These are phyloP conservation scores for Candida sp. DNA, from an alignment of 1,139 yeast species.

Conservation along the genomic window DNA sequence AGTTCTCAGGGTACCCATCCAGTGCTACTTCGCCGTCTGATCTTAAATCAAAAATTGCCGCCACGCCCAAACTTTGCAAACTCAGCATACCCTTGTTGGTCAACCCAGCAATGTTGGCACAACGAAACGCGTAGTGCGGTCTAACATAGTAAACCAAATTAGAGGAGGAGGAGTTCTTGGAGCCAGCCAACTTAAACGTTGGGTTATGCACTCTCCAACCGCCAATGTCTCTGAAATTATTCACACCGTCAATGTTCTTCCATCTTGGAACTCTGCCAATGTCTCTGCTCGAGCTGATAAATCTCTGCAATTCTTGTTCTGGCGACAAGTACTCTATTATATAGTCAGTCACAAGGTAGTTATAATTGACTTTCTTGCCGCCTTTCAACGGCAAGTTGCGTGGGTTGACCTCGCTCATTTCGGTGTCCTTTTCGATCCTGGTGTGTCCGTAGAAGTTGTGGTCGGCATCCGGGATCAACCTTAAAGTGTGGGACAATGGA, in stretches of 20 bases:
- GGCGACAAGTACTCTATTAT: slow-evolving; percentile 58
- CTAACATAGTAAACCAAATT: slow-evolving; percentile 45
- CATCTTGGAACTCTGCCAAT: slow-evolving; percentile 55
- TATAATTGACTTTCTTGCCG: slow-evolving; percentile 56
- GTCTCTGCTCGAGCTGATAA: slow-evolving; percentile 37
- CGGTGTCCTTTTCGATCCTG: slow-evolving; percentile 32
- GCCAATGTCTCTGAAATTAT: slow-evolving; percentile 81
- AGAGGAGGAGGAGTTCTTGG: not conserved
- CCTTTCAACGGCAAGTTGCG: slow-evolving; percentile 46
- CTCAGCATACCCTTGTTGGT: slow-evolving; percentile 49
- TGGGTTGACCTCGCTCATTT: slow-evolving; percentile 38
- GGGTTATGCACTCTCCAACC: slow-evolving; percentile 62
- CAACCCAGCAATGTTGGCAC: slow-evolving; percentile 61
- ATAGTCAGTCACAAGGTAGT: slow-evolving; percentile 54
- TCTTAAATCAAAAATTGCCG: slow-evolving; percentile 70
- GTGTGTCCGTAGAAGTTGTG: slow-evolving; percentile 74
- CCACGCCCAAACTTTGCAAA: slow-evolving; percentile 51
- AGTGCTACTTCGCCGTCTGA: slow-evolving; percentile 60
- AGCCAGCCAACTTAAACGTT: slow-evolving; percentile 18
- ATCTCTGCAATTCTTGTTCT: slow-evolving; percentile 55
- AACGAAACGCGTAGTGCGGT: slow-evolving; percentile 61
- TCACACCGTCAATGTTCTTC: slow-evolving; percentile 68
- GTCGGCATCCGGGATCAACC: slow-evolving; percentile 70
- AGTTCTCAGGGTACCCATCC: slow-evolving; percentile 47
- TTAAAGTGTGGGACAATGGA: slow-evolving; percentile 55